These are phyloP conservation scores for Colletotrichum sp. DNA, from an alignment of 2,329 filamentous ascomycete species.

Conservation along the genomic window DNA sequence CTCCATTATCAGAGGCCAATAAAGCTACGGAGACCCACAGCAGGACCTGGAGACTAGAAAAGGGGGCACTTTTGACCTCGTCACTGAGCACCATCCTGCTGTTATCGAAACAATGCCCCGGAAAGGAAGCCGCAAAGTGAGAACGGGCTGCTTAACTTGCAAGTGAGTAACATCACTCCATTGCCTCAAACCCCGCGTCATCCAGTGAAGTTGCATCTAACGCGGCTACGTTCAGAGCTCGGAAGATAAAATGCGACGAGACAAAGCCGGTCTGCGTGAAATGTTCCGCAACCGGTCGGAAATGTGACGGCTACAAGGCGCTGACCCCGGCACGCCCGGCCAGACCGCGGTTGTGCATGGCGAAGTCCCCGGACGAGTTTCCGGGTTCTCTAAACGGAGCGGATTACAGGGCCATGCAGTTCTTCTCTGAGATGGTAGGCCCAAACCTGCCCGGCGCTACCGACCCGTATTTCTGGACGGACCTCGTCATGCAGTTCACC, in stretches of 20 bases:
- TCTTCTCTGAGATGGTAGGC: constrained; percentile 11
- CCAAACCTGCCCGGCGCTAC: constrained; percentile 11
- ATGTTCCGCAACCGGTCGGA: constrained; percentile 60
- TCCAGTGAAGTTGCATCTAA: not conserved
- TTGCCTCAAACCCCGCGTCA: not conserved
- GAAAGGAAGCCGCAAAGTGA: constrained; percentile 50
- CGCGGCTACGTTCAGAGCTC: constrained; percentile 42
- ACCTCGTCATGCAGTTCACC: constrained; percentile 50
- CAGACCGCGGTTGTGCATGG: not conserved
- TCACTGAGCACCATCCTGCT: not conserved
- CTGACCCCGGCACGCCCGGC: constrained; percentile 25
- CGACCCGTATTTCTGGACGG: constrained; percentile 44
- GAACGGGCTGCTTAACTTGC: constrained; percentile 59
- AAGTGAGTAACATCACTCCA: constrained; percentile 47
- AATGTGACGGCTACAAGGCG: constrained; percentile 57
- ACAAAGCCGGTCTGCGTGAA: constrained; percentile 55
- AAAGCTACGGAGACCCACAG: not conserved
- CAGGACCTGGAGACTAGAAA: not conserved
- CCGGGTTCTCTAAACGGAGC: not conserved
- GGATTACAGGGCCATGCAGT: constrained; percentile 16
- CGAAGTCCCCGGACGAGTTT: not conserved
- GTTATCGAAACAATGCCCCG: constrained; percentile 20
- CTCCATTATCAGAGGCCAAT: not conserved
- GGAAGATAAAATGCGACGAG: constrained; percentile 64
- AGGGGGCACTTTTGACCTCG: not conserved